Percentiles rank a stretch among this genome's conserved stretches.
phyloP scores from a whole-genome alignment of 1,284 basidiomycete species.

The Violaceomyces palustris region DNA sequence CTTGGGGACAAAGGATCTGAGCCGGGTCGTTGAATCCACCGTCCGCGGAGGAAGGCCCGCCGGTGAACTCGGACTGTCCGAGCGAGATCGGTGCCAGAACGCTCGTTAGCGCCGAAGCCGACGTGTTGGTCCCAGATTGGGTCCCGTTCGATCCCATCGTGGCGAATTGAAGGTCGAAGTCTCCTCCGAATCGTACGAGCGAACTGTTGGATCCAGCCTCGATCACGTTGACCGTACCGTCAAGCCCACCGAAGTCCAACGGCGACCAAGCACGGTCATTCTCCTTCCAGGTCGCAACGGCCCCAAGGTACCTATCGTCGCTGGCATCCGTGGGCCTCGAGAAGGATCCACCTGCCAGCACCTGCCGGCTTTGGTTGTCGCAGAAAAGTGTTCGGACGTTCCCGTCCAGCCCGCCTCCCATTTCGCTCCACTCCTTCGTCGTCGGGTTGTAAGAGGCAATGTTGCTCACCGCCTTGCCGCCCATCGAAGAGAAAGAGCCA shows the following conservation, averaged over 20 bases:
- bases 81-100: constrained; percentile 54
- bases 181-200: constrained; percentile 80
- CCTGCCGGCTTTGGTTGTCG: constrained; percentile 64
- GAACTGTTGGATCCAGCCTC: constrained; percentile 66
- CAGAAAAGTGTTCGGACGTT: constrained; percentile 73
- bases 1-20: constrained; percentile 76
- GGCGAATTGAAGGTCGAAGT: constrained; percentile 62
- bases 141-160: constrained; percentile 55
- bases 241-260: constrained; percentile 75
- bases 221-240: constrained; percentile 75
- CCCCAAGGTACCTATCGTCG: constrained; percentile 56
- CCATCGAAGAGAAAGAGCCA: constrained; percentile 50
- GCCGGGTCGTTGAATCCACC: constrained; percentile 66
- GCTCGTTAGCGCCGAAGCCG: constrained; percentile 45
- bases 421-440: constrained; percentile 11
- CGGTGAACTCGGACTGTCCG: constrained; percentile 61
- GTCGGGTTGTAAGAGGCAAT: constrained; percentile 38
- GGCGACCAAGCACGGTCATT: constrained; percentile 66
- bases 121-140: constrained; percentile 57
- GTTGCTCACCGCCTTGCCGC: constrained; percentile 33
- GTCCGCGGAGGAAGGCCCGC: constrained; percentile 66
- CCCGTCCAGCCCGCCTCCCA: constrained; percentile 58
- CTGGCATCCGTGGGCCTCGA: constrained; percentile 45
- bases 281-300: constrained; percentile 74
- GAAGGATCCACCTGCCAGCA: constrained; percentile 85